Base-by-base conservation (phyloP, 345 rosid species). In the Moricandia arvensis region DNA sequence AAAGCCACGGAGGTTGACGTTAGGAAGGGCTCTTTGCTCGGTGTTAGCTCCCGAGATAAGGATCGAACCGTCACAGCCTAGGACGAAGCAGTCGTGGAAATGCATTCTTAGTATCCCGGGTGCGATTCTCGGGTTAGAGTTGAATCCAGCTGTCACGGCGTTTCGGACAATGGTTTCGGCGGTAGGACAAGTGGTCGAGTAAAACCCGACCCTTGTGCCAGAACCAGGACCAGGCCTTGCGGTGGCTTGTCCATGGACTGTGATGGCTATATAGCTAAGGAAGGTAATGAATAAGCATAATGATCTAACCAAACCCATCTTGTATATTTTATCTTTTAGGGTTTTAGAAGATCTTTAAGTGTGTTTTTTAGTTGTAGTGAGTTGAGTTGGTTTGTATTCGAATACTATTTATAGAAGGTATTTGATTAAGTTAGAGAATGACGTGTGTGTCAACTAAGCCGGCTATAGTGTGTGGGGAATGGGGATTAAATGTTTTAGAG, bases 11-110 rank as follows among this genome's bases (percentile, higher is more conserved):
- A 87, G 71, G 16, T 26, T 51, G 6, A 11, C 37, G 79, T 85
- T 83, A 0, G 82, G 70, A 38, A 18, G 60, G 6, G 87, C 85
- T 0, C 85, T 82, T 70, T 69, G 79, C 81, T 87, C 90, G 0
- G 86, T 5, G 65, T 69, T 65, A 47, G 81, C 6, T 11, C 90
- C 88, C 0, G 83, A 63, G 4, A 83, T 60, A 75, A 87, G 88
- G 63, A 87, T 6, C 8, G 87, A 87, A 33, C 80, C 90, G 10
- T 87, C 90, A 4, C 90, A 87, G n/a, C 88, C 90, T 15, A 16
- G 78, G 11, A 85, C 87, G n/a, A 87, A 87, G 59, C 90, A 87
- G 59, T 87, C 88, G 30, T 85, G 88, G 61, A 85, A 85, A 57
- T 74, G 82, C 87, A 85, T 80, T 74, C 90, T 87, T 15, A 87